These are phyloP conservation scores for Smithsoniella earleae DNA, from an alignment of 163 green algal genomes.

Conservation along the genomic window DNA sequence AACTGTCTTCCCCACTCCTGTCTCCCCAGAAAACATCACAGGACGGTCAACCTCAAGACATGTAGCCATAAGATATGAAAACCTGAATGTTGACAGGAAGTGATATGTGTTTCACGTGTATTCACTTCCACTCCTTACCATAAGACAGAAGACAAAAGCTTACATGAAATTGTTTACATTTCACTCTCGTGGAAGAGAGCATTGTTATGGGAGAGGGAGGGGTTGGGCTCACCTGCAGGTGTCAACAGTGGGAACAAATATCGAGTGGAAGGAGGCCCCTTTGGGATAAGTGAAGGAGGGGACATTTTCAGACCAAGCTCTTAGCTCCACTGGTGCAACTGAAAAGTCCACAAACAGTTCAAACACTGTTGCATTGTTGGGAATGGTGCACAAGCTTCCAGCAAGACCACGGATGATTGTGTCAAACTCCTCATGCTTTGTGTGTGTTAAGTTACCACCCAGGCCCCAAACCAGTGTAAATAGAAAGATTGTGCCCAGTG, in stretches of 20 bases:
- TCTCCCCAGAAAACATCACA: conserved; percentile 64
- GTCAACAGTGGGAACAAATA: conserved; percentile 72
- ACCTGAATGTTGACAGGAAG: conserved; percentile 58
- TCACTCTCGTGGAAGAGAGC: too few species aligned
- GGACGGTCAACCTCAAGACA: conserved; percentile 57
- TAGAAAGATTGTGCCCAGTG: conserved; percentile 51
- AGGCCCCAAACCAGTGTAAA: conserved; percentile 70
- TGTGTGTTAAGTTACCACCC: conserved; percentile 59
- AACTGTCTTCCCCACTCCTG: conserved; percentile 71
- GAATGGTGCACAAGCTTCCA: conserved; percentile 12
- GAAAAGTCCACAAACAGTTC: conserved; percentile 54
- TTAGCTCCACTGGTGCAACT: conserved; percentile 41
- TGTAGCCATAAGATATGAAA: conserved; percentile 53
- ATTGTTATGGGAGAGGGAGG: too few species aligned
- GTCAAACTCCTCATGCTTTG: conserved; percentile 53
- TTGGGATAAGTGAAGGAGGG: conserved; percentile 59
- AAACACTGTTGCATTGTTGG: conserved; percentile 39
- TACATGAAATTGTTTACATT: too few species aligned
- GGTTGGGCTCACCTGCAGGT: conserved; percentile 35
- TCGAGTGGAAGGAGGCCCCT: conserved; percentile 55
- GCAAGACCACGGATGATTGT: conserved; percentile 42
- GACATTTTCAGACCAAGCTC: conserved; percentile 53
- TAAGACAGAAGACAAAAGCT: too few species aligned
- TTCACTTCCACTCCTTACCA: too few species aligned
- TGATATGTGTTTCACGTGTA: too few species aligned